Conservation (phyloP, 2,329 filamentous ascomycete species). For the Aspergillus sp. region DNA sequence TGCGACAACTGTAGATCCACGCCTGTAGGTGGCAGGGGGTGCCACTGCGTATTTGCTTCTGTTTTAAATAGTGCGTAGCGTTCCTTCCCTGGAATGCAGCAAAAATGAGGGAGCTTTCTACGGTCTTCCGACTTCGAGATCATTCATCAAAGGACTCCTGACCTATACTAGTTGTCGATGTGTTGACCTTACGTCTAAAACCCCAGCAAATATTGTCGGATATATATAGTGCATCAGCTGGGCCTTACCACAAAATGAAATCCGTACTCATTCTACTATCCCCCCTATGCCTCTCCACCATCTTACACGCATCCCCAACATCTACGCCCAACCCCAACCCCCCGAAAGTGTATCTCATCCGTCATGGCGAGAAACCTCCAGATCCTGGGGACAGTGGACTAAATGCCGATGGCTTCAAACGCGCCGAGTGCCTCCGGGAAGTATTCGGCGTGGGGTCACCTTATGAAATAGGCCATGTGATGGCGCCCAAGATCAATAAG, state of each 20-base stretch:
- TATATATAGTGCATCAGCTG: background rate
- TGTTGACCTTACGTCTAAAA: background rate
- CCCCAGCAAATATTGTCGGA: no score
- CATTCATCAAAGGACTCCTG: no score
- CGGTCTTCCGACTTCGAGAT: no score
- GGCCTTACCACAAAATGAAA: background rate
- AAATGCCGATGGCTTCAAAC: slow-evolving; percentile 26
- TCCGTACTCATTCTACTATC: background rate
- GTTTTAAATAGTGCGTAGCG: no score
- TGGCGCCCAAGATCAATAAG: slow-evolving; percentile 28
- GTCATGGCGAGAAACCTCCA: slow-evolving; percentile 33
- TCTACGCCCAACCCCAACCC: slow-evolving; percentile 1
- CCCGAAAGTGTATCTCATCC: slow-evolving; percentile 33
- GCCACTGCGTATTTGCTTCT: no score
- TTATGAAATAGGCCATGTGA: slow-evolving; percentile 31
- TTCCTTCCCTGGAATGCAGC: no score
- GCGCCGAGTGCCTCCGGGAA: slow-evolving; percentile 31
- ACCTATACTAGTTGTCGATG: background rate
- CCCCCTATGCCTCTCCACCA: background rate
- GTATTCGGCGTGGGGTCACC: slow-evolving; percentile 28
- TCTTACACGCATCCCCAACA: background rate
- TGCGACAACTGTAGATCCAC: background rate
- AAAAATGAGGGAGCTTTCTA: no score
- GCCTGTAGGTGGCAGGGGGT: no score
- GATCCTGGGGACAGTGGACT: slow-evolving; percentile 27